phyloP scores from a whole-genome alignment of 2,329 filamentous ascomycete genomes.

The Penicillium janthinellum region DNA sequence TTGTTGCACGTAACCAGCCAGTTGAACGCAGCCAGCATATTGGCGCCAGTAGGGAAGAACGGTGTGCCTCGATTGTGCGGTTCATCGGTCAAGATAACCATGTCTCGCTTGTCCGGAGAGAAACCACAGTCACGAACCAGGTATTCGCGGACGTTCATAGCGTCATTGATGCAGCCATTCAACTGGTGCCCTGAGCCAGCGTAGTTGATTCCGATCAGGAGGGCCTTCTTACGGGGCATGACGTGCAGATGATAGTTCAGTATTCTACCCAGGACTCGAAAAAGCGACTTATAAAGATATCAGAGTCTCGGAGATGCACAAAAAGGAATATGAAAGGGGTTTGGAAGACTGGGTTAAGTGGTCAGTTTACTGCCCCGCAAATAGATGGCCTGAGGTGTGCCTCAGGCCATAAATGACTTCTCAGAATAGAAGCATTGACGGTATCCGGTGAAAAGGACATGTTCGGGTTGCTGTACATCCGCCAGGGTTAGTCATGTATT shows the following conservation, averaged over 20 bases:
- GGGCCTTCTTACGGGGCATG: slow-evolving; percentile 43
- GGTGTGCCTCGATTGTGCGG: slow-evolving; percentile 30
- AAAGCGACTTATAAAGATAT: too few species aligned
- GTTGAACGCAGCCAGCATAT: slow-evolving; percentile 56
- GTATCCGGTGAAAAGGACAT: too few species aligned
- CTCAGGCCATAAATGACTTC: too few species aligned
- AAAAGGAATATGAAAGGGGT: too few species aligned
- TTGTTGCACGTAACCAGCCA: slow-evolving; percentile 56
- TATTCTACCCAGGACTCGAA: too few species aligned
- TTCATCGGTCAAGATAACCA: slow-evolving; percentile 51
- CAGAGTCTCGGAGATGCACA: too few species aligned
- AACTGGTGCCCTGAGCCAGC: slow-evolving; percentile 47
- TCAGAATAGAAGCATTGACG: too few species aligned
- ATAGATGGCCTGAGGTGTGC: too few species aligned
- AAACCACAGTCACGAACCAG: slow-evolving; percentile 49
- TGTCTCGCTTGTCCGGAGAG: slow-evolving; percentile 41
- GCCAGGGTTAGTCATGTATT: too few species aligned
- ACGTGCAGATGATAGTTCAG: neutral
- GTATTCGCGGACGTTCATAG: slow-evolving; percentile 52
- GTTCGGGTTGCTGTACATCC: too few species aligned
- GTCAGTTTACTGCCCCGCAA: too few species aligned
- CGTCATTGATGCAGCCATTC: slow-evolving; percentile 53
- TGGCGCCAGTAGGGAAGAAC: slow-evolving; percentile 45
- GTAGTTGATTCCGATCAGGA: slow-evolving; percentile 59
- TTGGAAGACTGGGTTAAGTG: too few species aligned